Percentiles rank a stretch among this genome's conserved stretches.
phyloP scores from a whole-genome alignment of 2,329 filamentous ascomycete species.

The Boeremia lycopersici region DNA sequence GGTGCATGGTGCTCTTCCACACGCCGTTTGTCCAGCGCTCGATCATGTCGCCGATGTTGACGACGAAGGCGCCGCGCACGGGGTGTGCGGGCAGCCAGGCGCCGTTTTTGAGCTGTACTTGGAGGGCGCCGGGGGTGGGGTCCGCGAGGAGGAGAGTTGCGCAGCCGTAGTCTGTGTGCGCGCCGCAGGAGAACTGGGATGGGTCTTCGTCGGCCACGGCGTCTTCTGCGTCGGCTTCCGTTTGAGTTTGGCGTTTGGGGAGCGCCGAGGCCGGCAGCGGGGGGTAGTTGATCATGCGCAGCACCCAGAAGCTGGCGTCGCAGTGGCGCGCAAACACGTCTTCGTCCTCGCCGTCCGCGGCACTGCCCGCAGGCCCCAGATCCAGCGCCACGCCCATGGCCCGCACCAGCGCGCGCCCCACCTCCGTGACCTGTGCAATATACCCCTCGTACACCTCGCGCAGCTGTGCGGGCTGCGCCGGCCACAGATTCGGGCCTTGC shows the following conservation, averaged over 20 bases:
- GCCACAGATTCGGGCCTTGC: slow-evolving; percentile 53
- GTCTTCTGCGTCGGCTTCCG: neutral
- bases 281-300: slow-evolving; percentile 51
- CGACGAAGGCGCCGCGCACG: slow-evolving; percentile 52
- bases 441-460: slow-evolving; percentile 42
- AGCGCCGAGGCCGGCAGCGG: slow-evolving; percentile 25
- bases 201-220: slow-evolving; percentile 17
- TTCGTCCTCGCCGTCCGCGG: slow-evolving; percentile 35
- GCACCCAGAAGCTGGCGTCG: slow-evolving; percentile 47
- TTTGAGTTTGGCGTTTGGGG: neutral
- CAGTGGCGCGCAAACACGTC: slow-evolving; percentile 43
- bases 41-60: slow-evolving; percentile 59
- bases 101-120: slow-evolving; percentile 51
- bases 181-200: slow-evolving; percentile 49
- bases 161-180: slow-evolving; percentile 55
- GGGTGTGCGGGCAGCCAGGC: slow-evolving; percentile 55
- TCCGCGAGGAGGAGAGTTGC: slow-evolving; percentile 55
- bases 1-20: slow-evolving; percentile 53
- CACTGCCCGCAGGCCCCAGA: slow-evolving; percentile 20
- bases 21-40: slow-evolving; percentile 54
- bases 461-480: slow-evolving; percentile 37
- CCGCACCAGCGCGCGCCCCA: slow-evolving; percentile 43
- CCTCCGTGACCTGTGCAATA: slow-evolving; percentile 32
- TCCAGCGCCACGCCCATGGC: slow-evolving; percentile 49
- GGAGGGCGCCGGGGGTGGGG: slow-evolving; percentile 50